Conservation (phyloP, 2,329 filamentous ascomycete species). For the Fusarium proliferatum region DNA sequence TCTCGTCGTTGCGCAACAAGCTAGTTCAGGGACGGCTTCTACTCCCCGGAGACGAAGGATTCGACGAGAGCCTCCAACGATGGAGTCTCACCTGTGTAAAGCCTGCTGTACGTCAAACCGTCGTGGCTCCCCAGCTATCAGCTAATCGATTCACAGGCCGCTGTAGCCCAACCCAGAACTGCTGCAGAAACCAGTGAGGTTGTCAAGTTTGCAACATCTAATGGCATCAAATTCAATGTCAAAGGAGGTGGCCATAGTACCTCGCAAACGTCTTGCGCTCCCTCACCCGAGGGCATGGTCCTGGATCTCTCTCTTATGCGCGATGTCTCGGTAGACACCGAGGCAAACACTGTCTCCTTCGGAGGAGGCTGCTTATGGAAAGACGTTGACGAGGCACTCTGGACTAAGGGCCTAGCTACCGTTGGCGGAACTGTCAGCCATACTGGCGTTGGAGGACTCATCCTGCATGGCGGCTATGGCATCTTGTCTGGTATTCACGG, state of each 20-base stretch:
- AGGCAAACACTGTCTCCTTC: constrained; percentile 57
- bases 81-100: constrained; percentile 54
- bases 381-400: constrained; percentile 64
- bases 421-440: constrained; percentile 72
- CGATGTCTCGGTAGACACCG: constrained; percentile 59
- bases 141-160: constrained; percentile 49
- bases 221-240: constrained; percentile 62
- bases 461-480: constrained; percentile 69
- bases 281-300: constrained; percentile 63
- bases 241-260: constrained; percentile 68
- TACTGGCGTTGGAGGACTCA: constrained; percentile 70
- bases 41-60: constrained; percentile 49
- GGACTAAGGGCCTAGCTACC: constrained; percentile 63
- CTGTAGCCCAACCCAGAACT: constrained; percentile 56
- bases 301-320: constrained; percentile 65
- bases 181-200: constrained; percentile 54
- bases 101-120: constrained; percentile 43
- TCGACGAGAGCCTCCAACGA: constrained; percentile 49
- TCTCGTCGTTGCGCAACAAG: constrained; percentile 31
- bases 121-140: not conserved
- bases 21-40: constrained; percentile 46
- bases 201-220: constrained; percentile 56
- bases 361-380: constrained; percentile 65
- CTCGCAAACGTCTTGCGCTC: constrained; percentile 55
- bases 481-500: constrained; percentile 66